Evolutionary conservation across 176 grass and related monocot genomes (phyloP).

Genomic region (Aegilops tauschii): DNA sequence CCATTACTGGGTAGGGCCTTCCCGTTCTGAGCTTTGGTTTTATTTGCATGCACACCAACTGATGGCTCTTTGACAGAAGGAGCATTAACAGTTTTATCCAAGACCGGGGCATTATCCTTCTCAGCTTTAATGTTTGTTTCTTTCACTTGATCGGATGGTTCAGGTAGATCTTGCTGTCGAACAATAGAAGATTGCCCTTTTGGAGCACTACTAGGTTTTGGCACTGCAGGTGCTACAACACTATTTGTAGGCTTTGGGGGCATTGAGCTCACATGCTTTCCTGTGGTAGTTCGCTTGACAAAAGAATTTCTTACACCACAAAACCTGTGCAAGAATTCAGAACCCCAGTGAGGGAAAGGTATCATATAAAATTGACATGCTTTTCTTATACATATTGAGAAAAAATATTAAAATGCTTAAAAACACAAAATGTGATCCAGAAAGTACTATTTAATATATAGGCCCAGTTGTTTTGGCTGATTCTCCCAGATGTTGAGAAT

Average conservation of each 20-base stretch:
- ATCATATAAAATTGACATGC: not conserved
- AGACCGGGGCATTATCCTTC: conserved; percentile 33
- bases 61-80: conserved; percentile 56
- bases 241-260: conserved; percentile 43
- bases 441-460: not conserved
- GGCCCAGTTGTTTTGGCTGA: too few relatives aligned
- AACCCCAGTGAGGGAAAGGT: conserved; percentile 9
- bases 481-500: too few relatives aligned
- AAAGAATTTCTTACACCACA: conserved; percentile 77
- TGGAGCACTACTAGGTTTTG: conserved; percentile 49
- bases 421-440: not conserved
- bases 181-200: conserved; percentile 59
- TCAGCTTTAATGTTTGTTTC: conserved; percentile 43
- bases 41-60: conserved; percentile 27
- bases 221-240: not conserved
- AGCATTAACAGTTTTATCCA: conserved; percentile 38
- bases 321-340: conserved; percentile 60
- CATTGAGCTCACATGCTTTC: conserved; percentile 47
- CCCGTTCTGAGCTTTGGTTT: conserved; percentile 69
- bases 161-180: conserved; percentile 36
- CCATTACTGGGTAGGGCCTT: conserved; percentile 56
- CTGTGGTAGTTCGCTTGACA: conserved; percentile 57
- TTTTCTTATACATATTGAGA: not conserved
- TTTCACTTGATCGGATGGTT: conserved; percentile 30
- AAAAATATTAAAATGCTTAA: conserved; percentile 5